Conservation (phyloP, 768 basidiomycete species). For the Mycena belliarum region DNA sequence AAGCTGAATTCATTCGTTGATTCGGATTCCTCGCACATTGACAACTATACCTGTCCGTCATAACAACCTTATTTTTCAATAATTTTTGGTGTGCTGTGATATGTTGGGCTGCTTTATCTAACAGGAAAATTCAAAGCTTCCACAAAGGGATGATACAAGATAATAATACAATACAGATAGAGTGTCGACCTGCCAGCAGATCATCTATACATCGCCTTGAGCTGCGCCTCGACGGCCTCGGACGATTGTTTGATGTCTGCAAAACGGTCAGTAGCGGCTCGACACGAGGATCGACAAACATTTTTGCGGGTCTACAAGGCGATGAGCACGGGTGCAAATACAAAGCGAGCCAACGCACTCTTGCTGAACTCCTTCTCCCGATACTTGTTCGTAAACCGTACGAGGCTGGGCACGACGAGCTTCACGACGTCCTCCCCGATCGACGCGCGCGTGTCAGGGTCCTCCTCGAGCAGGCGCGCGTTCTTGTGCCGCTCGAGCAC, state of each 20-base stretch:
- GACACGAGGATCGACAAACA: conserved; percentile 41
- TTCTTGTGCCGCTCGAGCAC: conserved; percentile 73
- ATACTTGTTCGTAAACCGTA: conserved; percentile 74
- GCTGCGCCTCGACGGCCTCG: conserved; percentile 72
- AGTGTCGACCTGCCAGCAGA: background rate
- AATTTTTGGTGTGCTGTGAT: too few species aligned
- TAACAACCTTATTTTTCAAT: too few species aligned
- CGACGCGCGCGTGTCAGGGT: conserved; percentile 55
- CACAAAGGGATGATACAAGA: background rate
- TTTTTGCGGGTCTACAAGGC: conserved; percentile 63
- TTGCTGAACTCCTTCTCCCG: conserved; percentile 84
- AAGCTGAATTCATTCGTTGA: too few species aligned
- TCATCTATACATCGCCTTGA: conserved; percentile 60
- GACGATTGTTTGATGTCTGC: conserved; percentile 78
- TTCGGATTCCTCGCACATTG: too few species aligned
- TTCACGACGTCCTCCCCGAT: conserved; percentile 75
- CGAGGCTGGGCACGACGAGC: conserved; percentile 73
- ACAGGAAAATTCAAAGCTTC: too few species aligned
- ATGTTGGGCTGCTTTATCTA: too few species aligned
- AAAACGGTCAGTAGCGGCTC: conserved; percentile 15
- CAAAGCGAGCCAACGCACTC: conserved; percentile 45
- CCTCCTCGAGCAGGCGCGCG: conserved; percentile 71
- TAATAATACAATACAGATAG: background rate
- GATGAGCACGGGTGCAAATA: background rate
- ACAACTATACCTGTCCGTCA: too few species aligned